A percentile compares a stretch with the other conserved stretches of the same genome.
These are phyloP conservation scores for Peniophora sp. DNA, from an alignment of 1,284 basidiomycete genomes.

Conservation along the genomic window DNA sequence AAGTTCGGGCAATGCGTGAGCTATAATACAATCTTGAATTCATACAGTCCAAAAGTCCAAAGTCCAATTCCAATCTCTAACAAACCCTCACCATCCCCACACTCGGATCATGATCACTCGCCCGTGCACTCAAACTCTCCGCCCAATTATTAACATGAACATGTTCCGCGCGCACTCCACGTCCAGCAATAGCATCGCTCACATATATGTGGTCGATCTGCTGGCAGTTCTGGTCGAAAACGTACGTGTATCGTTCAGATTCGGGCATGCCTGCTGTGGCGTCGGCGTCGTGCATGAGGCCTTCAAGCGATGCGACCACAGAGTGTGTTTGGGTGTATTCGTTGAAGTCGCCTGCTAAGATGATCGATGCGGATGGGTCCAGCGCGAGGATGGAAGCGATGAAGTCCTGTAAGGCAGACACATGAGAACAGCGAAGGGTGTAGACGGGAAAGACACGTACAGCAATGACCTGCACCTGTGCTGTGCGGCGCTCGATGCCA, in stretches of 20 bases:
- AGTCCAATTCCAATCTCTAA: slow-evolving; percentile 4
- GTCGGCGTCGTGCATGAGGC: slow-evolving; percentile 41
- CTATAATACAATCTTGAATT: too few relatives aligned
- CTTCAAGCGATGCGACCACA: slow-evolving; percentile 39
- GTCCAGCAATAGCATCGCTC: slow-evolving; percentile 34
- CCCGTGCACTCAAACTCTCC: slow-evolving; percentile 27
- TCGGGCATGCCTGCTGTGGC: slow-evolving; percentile 35
- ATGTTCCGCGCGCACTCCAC: slow-evolving; percentile 42
- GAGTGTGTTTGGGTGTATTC: slow-evolving; percentile 41
- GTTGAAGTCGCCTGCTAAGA: slow-evolving; percentile 59
- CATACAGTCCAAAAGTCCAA: too few relatives aligned
- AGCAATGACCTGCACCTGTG: slow-evolving; percentile 43
- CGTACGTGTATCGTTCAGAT: slow-evolving; percentile 54
- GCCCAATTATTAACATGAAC: slow-evolving; percentile 57
- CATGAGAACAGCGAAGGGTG: background rate
- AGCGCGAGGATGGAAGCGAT: slow-evolving; percentile 35
- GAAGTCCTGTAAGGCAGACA: slow-evolving; percentile 35
- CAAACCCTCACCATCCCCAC: slow-evolving; percentile 44
- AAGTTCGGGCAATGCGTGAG: too few relatives aligned
- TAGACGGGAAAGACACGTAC: slow-evolving; percentile 20
- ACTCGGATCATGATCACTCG: slow-evolving; percentile 56
- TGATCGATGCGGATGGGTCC: slow-evolving; percentile 40
- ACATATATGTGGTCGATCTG: slow-evolving; percentile 55
- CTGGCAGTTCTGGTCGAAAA: slow-evolving; percentile 51
- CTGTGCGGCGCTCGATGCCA: slow-evolving; percentile 37